phyloP scores from a whole-genome alignment of 805 yeast species.

The Ogataea wickerhamii region DNA sequence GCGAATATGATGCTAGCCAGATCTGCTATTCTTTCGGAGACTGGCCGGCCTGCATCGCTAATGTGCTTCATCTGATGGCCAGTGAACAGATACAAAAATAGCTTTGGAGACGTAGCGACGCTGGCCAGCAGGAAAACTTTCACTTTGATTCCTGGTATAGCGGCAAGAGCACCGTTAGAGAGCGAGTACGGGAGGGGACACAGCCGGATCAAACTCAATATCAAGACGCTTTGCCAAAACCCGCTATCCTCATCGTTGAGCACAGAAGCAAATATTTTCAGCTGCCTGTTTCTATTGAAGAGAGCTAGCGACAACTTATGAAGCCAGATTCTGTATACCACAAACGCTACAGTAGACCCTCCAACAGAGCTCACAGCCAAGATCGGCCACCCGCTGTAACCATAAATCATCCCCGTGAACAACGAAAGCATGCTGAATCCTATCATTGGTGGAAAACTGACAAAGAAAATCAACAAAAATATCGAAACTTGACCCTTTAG shows the following conservation, averaged over 20 bases:
- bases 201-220: conserved; percentile 69
- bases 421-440: conserved; percentile 74
- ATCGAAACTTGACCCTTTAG: conserved; percentile 36
- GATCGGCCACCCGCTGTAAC: conserved; percentile 80
- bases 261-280: conserved; percentile 72
- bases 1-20: conserved; percentile 59
- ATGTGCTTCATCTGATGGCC: conserved; percentile 72
- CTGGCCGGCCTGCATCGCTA: conserved; percentile 51
- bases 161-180: conserved; percentile 88
- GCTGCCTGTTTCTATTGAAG: conserved; percentile 56
- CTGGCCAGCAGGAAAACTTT: conserved; percentile 68
- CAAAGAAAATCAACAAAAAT: conserved; percentile 51
- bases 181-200: conserved; percentile 94
- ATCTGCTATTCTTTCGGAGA: conserved; percentile 54
- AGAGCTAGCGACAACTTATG: conserved; percentile 55
- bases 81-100: conserved; percentile 68
- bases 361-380: conserved; percentile 62
- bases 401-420: conserved; percentile 77
- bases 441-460: conserved; percentile 86
- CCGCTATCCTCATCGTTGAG: conserved; percentile 47
- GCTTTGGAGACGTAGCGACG: conserved; percentile 74
- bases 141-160: conserved; percentile 71
- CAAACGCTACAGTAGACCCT: conserved; percentile 76
- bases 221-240: conserved; percentile 53
- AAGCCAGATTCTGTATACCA: conserved; percentile 59